These are phyloP conservation scores for Pseudopyrenochaeta lycopersici DNA, from an alignment of 2,329 filamentous ascomycete species.

Conservation along the genomic window DNA sequence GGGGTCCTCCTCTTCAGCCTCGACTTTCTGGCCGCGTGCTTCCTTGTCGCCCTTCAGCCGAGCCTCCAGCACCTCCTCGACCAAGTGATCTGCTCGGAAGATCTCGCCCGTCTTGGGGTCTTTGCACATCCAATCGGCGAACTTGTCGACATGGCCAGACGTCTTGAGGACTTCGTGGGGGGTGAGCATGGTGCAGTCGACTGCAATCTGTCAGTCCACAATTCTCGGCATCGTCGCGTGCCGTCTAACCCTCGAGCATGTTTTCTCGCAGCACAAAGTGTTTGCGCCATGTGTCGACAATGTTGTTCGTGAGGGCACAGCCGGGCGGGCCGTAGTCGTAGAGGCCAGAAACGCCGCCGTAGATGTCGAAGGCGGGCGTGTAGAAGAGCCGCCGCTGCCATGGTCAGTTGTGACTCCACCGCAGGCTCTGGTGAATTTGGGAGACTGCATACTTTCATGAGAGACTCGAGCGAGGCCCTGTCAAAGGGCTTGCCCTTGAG, in stretches of 20 bases:
- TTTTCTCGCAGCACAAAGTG: slow-evolving; percentile 94
- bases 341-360: slow-evolving; percentile 85
- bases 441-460: slow-evolving; percentile 76
- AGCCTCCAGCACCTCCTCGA: slow-evolving; percentile 90
- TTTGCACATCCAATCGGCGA: slow-evolving; percentile 99
- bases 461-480: slow-evolving; percentile 79
- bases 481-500: slow-evolving; percentile 88
- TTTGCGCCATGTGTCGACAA: slow-evolving; percentile 89
- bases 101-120: slow-evolving; percentile 98
- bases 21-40: slow-evolving; percentile 80
- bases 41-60: slow-evolving; percentile 91
- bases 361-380: slow-evolving; percentile 94
- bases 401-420: slow-evolving; percentile 35
- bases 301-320: slow-evolving; percentile 84
- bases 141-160: slow-evolving; percentile 93
- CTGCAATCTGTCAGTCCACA: slow-evolving; percentile 43
- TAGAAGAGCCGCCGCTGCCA: slow-evolving; percentile 71
- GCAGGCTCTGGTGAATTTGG: neutral
- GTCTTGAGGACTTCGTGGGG: slow-evolving; percentile 95
- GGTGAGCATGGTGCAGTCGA: slow-evolving; percentile 93
- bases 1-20: slow-evolving; percentile 77
- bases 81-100: slow-evolving; percentile 92
- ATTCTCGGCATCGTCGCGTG: slow-evolving; percentile 15
- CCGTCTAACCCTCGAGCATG: slow-evolving; percentile 75
- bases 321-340: slow-evolving; percentile 95